Percentiles rank a stretch among this genome's conserved stretches.
Conservation (phyloP, 805 yeast genomes). For the Maudiozyma bulderi region DNA sequence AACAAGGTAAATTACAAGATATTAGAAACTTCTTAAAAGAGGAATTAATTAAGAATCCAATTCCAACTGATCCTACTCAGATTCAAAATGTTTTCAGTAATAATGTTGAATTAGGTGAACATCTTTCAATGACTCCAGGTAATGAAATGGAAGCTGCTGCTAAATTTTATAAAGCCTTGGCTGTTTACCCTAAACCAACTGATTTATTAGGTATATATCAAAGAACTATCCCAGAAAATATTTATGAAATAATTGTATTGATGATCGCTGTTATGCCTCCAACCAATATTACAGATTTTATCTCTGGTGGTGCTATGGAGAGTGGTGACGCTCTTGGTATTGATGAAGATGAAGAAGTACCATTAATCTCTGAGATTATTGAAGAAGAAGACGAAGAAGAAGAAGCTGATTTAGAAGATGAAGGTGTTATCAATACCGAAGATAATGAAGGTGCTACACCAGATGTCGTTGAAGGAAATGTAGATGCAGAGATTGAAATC, state of each 20-base stretch:
- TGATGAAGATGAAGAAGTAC: conserved; percentile 6
- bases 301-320: conserved; percentile 35
- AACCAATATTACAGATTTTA: conserved; percentile 34
- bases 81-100: conserved; percentile 75
- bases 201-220: conserved; percentile 85
- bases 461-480: conserved; percentile 9
- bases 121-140: conserved; percentile 55
- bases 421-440: conserved; percentile 1
- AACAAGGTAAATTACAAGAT: conserved; percentile 49
- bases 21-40: conserved; percentile 53
- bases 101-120: conserved; percentile 82
- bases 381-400: conserved; percentile 2
- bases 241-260: conserved; percentile 74
- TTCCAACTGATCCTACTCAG: conserved; percentile 60
- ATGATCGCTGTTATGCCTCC: conserved; percentile 92
- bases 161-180: conserved; percentile 84
- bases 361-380: conserved; percentile 3
- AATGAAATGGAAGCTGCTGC: conserved; percentile 77
- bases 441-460: background rate
- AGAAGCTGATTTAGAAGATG: background rate
- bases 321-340: conserved; percentile 4
- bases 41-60: conserved; percentile 62
- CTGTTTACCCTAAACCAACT: conserved; percentile 90
- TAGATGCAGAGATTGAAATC: conserved; percentile 7
- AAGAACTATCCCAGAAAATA: conserved; percentile 72